phyloP scores from a whole-genome alignment of 805 yeast species.

The Zygoascus tannicola region DNA sequence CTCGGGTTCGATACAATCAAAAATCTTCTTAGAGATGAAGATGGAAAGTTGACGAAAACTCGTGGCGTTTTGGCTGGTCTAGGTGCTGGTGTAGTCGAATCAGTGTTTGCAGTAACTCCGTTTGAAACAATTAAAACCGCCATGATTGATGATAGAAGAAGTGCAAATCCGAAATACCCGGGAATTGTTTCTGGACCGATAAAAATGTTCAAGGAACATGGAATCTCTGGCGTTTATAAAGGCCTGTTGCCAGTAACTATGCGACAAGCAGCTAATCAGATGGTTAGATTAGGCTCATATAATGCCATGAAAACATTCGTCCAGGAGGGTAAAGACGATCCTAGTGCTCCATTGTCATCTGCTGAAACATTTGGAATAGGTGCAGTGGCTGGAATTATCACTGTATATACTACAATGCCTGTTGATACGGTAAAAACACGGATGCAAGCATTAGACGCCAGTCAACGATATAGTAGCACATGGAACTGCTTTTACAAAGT shows the following conservation, averaged over 20 bases:
- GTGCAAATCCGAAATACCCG: constrained; percentile 62
- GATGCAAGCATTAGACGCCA: constrained; percentile 88
- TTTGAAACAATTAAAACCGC: constrained; percentile 96
- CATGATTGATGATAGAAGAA: constrained; percentile 83
- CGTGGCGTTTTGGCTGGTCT: constrained; percentile 94
- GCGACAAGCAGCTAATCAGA: constrained; percentile 93
- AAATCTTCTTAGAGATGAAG: constrained; percentile 61
- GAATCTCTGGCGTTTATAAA: constrained; percentile 73
- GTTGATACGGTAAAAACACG: constrained; percentile 93
- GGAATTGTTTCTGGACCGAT: constrained; percentile 55
- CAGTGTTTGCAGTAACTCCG: constrained; percentile 91
- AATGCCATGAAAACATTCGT: constrained; percentile 73
- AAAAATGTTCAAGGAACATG: constrained; percentile 62
- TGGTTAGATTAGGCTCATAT: constrained; percentile 89
- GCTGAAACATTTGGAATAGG: constrained; percentile 81
- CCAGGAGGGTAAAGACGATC: constrained; percentile 61
- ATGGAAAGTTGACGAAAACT: constrained; percentile 82
- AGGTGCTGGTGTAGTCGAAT: constrained; percentile 91
- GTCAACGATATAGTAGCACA: constrained; percentile 60
- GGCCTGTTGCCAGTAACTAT: constrained; percentile 88
- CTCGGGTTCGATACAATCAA: constrained; percentile 87
- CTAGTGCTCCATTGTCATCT: constrained; percentile 66
- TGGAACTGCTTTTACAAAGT: constrained; percentile 72
- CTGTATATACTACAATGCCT: constrained; percentile 92
- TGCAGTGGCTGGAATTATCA: constrained; percentile 78